Conservation (phyloP, 164 flowering plant species). For the Magnolia officinalis region DNA sequence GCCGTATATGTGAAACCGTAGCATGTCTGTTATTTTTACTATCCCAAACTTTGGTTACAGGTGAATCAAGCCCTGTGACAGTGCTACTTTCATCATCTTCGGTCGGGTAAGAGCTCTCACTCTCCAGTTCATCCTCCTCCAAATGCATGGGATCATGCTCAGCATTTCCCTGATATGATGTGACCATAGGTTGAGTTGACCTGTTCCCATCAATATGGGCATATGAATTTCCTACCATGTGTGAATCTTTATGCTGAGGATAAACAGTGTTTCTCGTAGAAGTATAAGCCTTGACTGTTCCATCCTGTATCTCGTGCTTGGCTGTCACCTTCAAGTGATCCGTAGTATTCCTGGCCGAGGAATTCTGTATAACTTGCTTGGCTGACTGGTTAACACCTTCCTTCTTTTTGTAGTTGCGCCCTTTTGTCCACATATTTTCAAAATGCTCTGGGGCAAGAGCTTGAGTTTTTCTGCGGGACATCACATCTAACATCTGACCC, state of each 20-base stretch:
- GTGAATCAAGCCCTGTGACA: slow-evolving; percentile 88
- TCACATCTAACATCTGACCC: slow-evolving; percentile 76
- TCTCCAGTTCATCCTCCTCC: slow-evolving; percentile 51
- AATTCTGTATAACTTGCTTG: slow-evolving; percentile 33
- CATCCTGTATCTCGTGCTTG: slow-evolving; percentile 23
- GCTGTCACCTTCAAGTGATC: slow-evolving; percentile 21
- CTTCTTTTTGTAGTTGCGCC: slow-evolving; percentile 67
- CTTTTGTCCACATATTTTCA: slow-evolving; percentile 98
- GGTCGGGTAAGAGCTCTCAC: slow-evolving; percentile 52
- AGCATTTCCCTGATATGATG: slow-evolving; percentile 35
- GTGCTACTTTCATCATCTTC: slow-evolving; percentile 69
- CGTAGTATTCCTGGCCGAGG: slow-evolving; percentile 18
- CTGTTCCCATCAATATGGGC: slow-evolving; percentile 13
- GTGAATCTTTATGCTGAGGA: slow-evolving; percentile 16
- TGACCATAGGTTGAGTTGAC: slow-evolving; percentile 14
- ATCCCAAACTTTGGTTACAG: slow-evolving; percentile 95
- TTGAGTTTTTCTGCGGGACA: slow-evolving; percentile 72
- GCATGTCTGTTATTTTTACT: slow-evolving; percentile 64
- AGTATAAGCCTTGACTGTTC: slow-evolving; percentile 18
- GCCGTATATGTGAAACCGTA: slow-evolving; percentile 61
- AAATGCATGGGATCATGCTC: slow-evolving; percentile 26
- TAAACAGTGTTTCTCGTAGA: slow-evolving; percentile 12
- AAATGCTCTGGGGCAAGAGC: slow-evolving; percentile 95
- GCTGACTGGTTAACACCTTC: slow-evolving; percentile 32
- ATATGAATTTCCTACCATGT: slow-evolving; percentile 12